These are phyloP conservation scores for Carex sylvatica DNA, from an alignment of 202 grass and related monocot genomes.

Conservation along the genomic window DNA sequence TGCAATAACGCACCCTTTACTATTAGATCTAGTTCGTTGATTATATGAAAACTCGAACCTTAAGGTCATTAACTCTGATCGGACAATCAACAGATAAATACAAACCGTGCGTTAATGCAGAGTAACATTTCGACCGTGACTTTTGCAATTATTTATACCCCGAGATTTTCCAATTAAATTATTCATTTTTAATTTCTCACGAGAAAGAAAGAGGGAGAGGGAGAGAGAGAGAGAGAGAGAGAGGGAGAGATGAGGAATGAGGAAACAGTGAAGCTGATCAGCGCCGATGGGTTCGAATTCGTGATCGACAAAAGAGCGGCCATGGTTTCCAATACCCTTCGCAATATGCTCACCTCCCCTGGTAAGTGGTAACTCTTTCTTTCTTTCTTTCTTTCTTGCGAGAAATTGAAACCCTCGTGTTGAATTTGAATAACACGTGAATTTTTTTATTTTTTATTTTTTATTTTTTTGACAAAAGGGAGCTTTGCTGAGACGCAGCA, in stretches of 20 bases:
- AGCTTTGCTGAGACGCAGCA: conserved; percentile 77
- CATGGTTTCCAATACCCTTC: conserved; percentile 86
- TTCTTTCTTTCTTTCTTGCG: not conserved
- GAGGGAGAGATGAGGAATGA: conserved; percentile 32
- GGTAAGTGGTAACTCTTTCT: conserved; percentile 22
- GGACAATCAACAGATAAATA: too few relatives aligned
- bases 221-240: conserved; percentile 26
- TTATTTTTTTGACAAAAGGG: conserved; percentile 30
- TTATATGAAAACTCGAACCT: too few relatives aligned
- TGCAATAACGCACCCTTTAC: too few relatives aligned
- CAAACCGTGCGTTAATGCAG: too few relatives aligned
- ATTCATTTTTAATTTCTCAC: too few relatives aligned
- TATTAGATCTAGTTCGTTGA: too few relatives aligned
- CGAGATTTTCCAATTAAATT: not conserved
- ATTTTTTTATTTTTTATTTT: not conserved
- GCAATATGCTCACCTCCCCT: conserved; percentile 96
- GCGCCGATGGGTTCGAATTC: conserved; percentile 94
- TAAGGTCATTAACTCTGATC: too few relatives aligned
- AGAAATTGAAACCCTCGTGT: not conserved
- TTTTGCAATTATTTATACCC: not conserved
- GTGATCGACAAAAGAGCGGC: conserved; percentile 83
- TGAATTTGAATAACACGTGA: not conserved
- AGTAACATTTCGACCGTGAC: too few relatives aligned
- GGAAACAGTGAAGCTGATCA: conserved; percentile 89
- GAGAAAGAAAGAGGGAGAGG: not conserved